A percentile compares a stretch with the other conserved stretches of the same genome.
phyloP scores from a whole-genome alignment of 2,329 filamentous ascomycete species.

The Xylaria multiplex region DNA sequence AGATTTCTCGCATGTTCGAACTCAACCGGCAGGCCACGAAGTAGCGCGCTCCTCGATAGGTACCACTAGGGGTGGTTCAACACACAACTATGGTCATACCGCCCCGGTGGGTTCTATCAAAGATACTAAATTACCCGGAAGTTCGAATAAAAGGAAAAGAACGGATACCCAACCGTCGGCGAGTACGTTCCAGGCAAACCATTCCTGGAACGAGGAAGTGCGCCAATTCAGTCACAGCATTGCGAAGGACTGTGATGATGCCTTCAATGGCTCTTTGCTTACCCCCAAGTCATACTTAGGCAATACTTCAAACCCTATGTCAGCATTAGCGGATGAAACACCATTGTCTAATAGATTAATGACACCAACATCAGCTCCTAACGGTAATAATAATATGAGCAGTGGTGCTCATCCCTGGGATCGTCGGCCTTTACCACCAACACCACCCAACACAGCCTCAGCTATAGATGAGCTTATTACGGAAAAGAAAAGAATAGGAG shows the following conservation, averaged over 20 bases:
- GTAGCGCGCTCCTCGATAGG: constrained; percentile 41
- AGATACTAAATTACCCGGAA: constrained; percentile 31
- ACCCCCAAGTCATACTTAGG: constrained; percentile 35
- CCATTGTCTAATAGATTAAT: constrained; percentile 21
- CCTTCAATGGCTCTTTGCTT: constrained; percentile 77
- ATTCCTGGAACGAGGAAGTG: constrained; percentile 74
- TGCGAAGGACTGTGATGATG: constrained; percentile 90
- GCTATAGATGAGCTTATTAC: constrained; percentile 42
- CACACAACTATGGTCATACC: constrained; percentile 41
- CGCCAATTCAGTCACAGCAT: constrained; percentile 85
- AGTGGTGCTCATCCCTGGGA: constrained; percentile 52
- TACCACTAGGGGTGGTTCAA: constrained; percentile 46
- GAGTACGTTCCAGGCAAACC: constrained; percentile 39
- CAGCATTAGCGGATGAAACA: constrained; percentile 25
- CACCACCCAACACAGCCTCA: constrained; percentile 53
- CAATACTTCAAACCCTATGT: constrained; percentile 28
- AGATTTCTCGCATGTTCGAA: constrained; percentile 63
- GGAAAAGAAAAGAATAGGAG: constrained; percentile 38
- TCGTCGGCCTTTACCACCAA: constrained; percentile 61
- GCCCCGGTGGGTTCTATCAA: constrained; percentile 41
- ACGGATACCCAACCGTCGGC: constrained; percentile 41
- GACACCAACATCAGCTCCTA: constrained; percentile 34
- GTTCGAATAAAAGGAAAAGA: constrained; percentile 28
- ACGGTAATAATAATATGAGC: constrained; percentile 25
- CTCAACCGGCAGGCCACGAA: constrained; percentile 44